Base-by-base conservation (phyloP, 2,329 filamentous ascomycete genomes). In the Fusarium mexicanum region DNA sequence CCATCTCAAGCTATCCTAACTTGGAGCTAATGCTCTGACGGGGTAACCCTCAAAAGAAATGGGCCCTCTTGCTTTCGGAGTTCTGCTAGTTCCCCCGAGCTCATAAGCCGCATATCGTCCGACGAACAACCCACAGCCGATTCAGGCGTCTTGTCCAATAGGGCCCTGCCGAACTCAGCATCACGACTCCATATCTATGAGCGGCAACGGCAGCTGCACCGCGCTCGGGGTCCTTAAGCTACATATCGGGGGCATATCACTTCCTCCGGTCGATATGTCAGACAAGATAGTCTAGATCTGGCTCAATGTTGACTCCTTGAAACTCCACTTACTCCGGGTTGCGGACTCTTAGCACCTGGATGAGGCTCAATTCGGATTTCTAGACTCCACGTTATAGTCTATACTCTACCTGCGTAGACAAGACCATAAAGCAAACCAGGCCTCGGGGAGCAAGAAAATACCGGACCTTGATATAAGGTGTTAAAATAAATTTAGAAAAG, bases 271-370 rank as follows among this genome's bases (percentile, higher is more conserved):
- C 37, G 11, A 37, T 55, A 48, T 60, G 47, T 71, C 57, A 68
- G 58, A 46, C 44, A 71, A 47, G 40, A 48, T 46, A 44, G 51
- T 61, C 60, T 35, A 64, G 46, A 69, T 69, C 62, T 71, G 43
- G 38, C 29, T 53, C 33, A 16, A 46, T 55, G 26, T 60, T 72
- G 67, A 64, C 54, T 61, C 54, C 26, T 50, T 24, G 22, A 51
- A 53, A 46, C 59, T 65, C 71, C 71, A 72, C 71, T 48, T 64
- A 46, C 67, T 74, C 71, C 58, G 67, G 54, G 29, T 47, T 74
- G 58, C 67, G 44, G 57, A 68, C 50, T 47, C 57, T 62, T 46
- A 59, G 59, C 46, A 69, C 26, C 9, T 62, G n/a, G 57, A 58
- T 41, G 55, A 71, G 69, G 48, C 62, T 74, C 53, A 61, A 67